Percentiles rank a stretch among this genome's conserved stretches.
Conservation (phyloP, 805 yeast species). For the Kockiozyma suomiensis region DNA sequence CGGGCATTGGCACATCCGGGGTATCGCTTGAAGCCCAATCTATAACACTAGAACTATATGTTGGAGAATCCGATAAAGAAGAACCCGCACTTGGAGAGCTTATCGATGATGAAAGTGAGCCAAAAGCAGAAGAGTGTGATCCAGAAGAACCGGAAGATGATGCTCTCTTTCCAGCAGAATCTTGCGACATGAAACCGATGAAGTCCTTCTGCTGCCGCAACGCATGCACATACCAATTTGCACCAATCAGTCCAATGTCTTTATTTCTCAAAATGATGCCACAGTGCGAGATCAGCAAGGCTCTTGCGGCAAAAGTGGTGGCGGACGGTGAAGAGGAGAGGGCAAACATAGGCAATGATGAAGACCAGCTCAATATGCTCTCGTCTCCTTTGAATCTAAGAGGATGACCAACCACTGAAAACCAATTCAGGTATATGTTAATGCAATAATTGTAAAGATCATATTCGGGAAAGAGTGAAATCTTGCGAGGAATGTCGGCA, state of each 20-base stretch:
- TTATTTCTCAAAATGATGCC: not conserved
- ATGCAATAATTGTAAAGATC: conserved; percentile 21
- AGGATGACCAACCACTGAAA: not conserved
- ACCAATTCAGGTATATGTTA: not conserved
- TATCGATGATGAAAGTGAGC: not conserved
- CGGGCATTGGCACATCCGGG: not conserved
- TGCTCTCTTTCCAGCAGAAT: not conserved
- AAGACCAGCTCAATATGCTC: conserved; percentile 3
- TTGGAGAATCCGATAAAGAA: not conserved
- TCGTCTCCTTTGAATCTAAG: conserved; percentile 1
- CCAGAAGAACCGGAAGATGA: not conserved
- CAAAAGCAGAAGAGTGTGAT: not conserved
- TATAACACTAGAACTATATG: not conserved
- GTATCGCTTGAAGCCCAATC: not conserved
- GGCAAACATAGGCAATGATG: conserved; percentile 13
- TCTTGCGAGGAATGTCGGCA: conserved; percentile 6
- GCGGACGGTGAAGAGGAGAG: conserved; percentile 11
- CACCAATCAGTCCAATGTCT: conserved; percentile 15
- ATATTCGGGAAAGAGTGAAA: conserved; percentile 21
- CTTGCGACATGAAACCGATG: not conserved
- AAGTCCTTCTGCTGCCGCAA: conserved; percentile 12
- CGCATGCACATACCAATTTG: conserved; percentile 19
- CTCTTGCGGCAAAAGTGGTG: conserved; percentile 19
- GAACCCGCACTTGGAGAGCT: not conserved
- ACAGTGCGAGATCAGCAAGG: conserved; percentile 17